phyloP scores from a whole-genome alignment of 495 filamentous ascomycete genomes.

The Trypethelium eluteriae region DNA sequence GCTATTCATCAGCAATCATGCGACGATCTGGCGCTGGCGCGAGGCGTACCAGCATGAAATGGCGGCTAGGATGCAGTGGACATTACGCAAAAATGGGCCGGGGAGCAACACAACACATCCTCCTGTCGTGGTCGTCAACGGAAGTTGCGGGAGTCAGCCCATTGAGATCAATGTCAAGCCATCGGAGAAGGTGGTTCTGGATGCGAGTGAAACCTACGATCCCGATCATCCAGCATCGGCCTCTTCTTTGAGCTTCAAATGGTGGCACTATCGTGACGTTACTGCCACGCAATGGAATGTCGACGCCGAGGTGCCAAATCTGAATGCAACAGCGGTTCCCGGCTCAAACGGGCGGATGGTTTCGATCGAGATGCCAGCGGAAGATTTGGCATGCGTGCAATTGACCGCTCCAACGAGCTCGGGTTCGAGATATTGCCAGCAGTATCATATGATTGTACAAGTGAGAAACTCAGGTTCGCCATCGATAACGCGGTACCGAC shows the following conservation, averaged over 20 bases:
- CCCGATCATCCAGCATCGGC: conserved; percentile 34
- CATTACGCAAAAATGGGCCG: conserved; percentile 26
- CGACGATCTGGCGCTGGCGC: conserved; percentile 47
- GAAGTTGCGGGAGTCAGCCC: conserved; percentile 28
- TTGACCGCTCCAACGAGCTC: conserved; percentile 7
- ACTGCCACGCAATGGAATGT: conserved; percentile 39
- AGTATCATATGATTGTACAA: conserved; percentile 10
- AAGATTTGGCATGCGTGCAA: not conserved
- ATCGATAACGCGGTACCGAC: conserved; percentile 13
- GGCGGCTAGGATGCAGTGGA: conserved; percentile 46
- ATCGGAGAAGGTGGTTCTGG: conserved; percentile 34
- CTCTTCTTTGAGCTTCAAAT: conserved; percentile 36
- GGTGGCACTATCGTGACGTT: conserved; percentile 44
- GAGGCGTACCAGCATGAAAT: conserved; percentile 46
- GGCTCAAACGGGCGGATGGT: not conserved
- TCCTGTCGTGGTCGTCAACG: conserved; percentile 41
- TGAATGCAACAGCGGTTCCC: conserved; percentile 19
- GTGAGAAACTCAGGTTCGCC: conserved; percentile 13
- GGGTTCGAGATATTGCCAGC: conserved; percentile 5
- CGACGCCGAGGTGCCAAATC: conserved; percentile 34
- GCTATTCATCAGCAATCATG: conserved; percentile 38
- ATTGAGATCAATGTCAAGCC: conserved; percentile 34
- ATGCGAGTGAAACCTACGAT: conserved; percentile 41
- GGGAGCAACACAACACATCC: conserved; percentile 36
- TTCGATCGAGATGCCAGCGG: conserved; percentile 6